Evolutionary conservation across 2,329 filamentous ascomycete genomes (phyloP), one percentile per base, ranked within the genome.

Genomic region (Fusarium sp.): DNA sequence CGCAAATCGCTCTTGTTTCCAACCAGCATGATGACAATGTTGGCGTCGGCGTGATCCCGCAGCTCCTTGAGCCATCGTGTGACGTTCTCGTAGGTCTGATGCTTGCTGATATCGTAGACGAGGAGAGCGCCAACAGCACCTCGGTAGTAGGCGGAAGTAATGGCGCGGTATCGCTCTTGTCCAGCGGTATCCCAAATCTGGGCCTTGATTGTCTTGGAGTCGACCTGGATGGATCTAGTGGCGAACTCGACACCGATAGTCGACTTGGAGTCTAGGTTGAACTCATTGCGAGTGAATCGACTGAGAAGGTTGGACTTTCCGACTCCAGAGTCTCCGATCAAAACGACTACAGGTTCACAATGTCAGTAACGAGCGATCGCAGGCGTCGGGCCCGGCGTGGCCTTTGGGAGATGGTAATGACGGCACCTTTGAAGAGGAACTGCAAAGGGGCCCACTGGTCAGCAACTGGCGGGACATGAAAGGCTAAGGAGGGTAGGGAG

Each of bases 1-100:
- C 94, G 92, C 91, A 98, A 91, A 97, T 99, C 96, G 82, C 94
- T 98, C 91, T 99, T 99, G 90, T 99, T 99, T 81, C 96, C 96
- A 57, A 98, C 96, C 76, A 99, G 86, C 96, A 99, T 99, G 80
- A 99, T 99, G 76, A 99, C 94, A 76, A 98, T 97, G 84, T 98
- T 98, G 76, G 94, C 94, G 80, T 99, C 96, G 74, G 96, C 96
- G 82, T 99, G 94, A 79, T 97, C 96, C 76, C 96, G 90, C 78
- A 99, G 87, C 86, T 99, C 96, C 85, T 98, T 99, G 85, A 99
- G 84, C 96, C 96, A 99, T 83, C 96, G 89, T 72, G 94, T 97
- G 76, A 99, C 96, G 80, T 98, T 98, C 84, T 98, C 95, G 82
- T 97, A 98, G 72, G 96, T 98, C 84, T 97, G 94, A 82, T 97